phyloP scores from a whole-genome alignment of 306 rosid genomes.

The Heteromeles arbutifolia region DNA sequence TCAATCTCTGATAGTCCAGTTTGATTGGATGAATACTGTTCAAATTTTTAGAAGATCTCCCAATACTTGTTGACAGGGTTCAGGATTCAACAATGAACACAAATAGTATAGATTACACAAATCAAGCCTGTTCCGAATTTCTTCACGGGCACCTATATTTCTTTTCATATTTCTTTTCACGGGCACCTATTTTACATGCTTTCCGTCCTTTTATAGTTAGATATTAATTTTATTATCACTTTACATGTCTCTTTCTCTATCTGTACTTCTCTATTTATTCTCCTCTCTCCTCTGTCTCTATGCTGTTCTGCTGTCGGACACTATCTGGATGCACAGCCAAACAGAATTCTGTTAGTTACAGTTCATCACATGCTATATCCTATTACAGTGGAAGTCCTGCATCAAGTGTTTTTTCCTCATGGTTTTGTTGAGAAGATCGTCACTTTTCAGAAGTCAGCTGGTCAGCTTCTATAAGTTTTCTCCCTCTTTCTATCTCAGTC shows the following conservation, averaged over 20 bases:
- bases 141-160: not conserved
- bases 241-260: slow-evolving; percentile 35
- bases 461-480: slow-evolving; percentile 88
- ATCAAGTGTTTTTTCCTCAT: slow-evolving; percentile 95
- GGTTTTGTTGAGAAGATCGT: slow-evolving; percentile 99
- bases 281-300: slow-evolving; percentile 82
- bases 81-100: not conserved
- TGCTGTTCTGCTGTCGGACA: slow-evolving; percentile 70
- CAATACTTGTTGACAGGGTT: not conserved
- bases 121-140: not conserved
- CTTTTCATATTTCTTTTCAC: not conserved
- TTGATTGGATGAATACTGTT: not conserved
- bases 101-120: not conserved
- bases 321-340: slow-evolving; percentile 87
- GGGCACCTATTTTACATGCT: slow-evolving; percentile 15
- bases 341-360: slow-evolving; percentile 96
- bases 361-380: slow-evolving; percentile 99
- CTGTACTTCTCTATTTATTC: slow-evolving; percentile 67
- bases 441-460: slow-evolving; percentile 99
- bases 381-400: slow-evolving; percentile 99
- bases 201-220: not conserved
- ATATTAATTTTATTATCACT: slow-evolving; percentile 10
- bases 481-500: slow-evolving; percentile 44
- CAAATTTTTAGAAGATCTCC: not conserved
- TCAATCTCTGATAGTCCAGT: not conserved